These are phyloP conservation scores for Adansonia grandidieri DNA, from an alignment of 441 rosid species.

Conservation along the genomic window DNA sequence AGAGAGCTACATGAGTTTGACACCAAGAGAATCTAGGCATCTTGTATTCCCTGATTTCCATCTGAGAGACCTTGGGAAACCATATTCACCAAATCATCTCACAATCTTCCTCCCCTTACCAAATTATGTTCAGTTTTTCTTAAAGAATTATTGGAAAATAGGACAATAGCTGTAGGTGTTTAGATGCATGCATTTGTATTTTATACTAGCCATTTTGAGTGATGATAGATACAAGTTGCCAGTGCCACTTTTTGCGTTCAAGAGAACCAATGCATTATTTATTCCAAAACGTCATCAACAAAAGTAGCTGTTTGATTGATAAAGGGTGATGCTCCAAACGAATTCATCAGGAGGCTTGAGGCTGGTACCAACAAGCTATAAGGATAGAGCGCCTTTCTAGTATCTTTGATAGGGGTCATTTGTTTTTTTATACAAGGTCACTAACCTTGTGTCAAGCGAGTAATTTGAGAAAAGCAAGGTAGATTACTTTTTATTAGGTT, in stretches of 20 bases:
- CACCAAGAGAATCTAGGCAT: slow-evolving; percentile 41
- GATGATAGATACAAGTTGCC: not conserved
- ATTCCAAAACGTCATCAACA: not conserved
- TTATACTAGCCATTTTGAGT: not conserved
- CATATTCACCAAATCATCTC: slow-evolving; percentile 79
- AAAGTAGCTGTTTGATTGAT: not conserved
- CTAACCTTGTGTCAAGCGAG: too few species aligned
- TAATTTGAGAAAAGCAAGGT: too few species aligned
- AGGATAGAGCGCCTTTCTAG: not conserved
- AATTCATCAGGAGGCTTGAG: not conserved
- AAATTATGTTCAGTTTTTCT: slow-evolving; percentile 71
- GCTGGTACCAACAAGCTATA: not conserved
- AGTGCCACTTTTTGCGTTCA: not conserved
- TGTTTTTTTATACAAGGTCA: too few species aligned
- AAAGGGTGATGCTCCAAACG: not conserved
- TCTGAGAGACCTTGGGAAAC: slow-evolving; percentile 89
- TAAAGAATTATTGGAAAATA: slow-evolving; percentile 79
- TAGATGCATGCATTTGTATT: not conserved
- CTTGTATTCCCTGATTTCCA: slow-evolving; percentile 44
- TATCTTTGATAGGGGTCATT: too few species aligned
- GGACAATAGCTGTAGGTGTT: slow-evolving; percentile 37
- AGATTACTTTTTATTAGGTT: too few species aligned
- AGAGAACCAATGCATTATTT: not conserved
- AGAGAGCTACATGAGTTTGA: slow-evolving; percentile 69
- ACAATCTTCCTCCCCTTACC: slow-evolving; percentile 81